phyloP scores from a whole-genome alignment of 257 asterid genomes.

The Rhazya stricta region DNA sequence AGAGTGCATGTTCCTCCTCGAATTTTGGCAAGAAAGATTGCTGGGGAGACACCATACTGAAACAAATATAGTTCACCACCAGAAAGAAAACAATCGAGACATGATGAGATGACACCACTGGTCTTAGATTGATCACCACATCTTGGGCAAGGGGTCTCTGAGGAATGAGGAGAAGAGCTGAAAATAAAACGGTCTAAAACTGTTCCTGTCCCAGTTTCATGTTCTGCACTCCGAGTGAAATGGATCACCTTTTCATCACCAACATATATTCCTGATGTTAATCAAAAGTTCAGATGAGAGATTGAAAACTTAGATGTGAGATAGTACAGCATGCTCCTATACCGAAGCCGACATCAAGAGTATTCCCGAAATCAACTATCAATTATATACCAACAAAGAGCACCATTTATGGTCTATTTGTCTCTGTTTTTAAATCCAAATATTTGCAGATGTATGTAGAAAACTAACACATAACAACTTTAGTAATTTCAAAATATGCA shows the following conservation, averaged over 20 bases:
- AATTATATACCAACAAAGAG: not conserved
- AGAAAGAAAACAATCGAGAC: slow-evolving; percentile 79
- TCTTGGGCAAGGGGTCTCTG: slow-evolving; percentile 56
- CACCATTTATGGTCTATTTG: not conserved
- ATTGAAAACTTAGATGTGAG: not conserved
- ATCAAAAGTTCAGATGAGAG: slow-evolving; percentile 10
- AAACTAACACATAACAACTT: not conserved
- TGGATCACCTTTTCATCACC: slow-evolving; percentile 77
- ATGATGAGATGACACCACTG: slow-evolving; percentile 74
- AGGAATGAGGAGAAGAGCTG: slow-evolving; percentile 67
- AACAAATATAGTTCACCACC: slow-evolving; percentile 64
- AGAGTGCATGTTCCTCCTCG: slow-evolving; percentile 91
- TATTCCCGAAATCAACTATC: not conserved
- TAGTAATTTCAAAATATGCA: not conserved
- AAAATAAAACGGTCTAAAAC: slow-evolving; percentile 48
- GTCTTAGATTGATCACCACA: slow-evolving; percentile 62
- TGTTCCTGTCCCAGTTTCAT: slow-evolving; percentile 84
- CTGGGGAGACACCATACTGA: slow-evolving; percentile 50
- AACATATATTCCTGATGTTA: slow-evolving; percentile 61
- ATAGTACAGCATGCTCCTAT: not conserved
- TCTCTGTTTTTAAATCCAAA: not conserved
- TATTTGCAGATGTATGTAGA: not conserved
- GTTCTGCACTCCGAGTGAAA: slow-evolving; percentile 83
- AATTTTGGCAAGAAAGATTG: slow-evolving; percentile 57
- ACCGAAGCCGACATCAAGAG: not conserved